Conservation (phyloP, 2,329 filamentous ascomycete genomes). For the Didymella keratinophila region DNA sequence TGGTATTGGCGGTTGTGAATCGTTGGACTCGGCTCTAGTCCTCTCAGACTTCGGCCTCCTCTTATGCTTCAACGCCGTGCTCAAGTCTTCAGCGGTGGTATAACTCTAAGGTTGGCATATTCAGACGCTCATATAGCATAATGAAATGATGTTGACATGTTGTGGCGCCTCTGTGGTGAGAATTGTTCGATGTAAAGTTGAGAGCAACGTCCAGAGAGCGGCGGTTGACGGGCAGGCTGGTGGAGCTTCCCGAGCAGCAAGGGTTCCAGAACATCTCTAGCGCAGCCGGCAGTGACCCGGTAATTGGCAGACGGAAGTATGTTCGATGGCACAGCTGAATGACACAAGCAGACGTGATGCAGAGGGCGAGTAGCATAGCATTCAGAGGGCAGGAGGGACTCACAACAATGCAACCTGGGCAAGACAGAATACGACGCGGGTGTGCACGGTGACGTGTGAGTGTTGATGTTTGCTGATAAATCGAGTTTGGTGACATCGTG, state of each 20-base stretch:
- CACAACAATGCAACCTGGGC: constrained; percentile 7
- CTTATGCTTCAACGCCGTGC: neutral
- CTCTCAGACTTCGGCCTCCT: neutral
- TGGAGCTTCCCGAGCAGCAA: constrained; percentile 14
- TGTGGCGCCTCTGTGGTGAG: neutral
- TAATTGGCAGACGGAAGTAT: constrained; percentile 2
- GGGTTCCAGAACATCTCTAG: constrained; percentile 24
- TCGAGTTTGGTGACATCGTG: constrained; percentile 29
- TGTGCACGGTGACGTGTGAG: constrained; percentile 27
- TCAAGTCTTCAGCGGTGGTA: constrained; percentile 3
- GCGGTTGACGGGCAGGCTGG: neutral
- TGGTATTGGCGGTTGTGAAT: constrained; percentile 6
- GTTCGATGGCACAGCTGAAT: neutral
- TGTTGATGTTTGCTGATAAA: constrained; percentile 41
- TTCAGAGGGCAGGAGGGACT: neutral
- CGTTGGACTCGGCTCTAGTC: neutral
- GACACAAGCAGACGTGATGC: neutral
- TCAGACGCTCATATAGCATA: constrained; percentile 8
- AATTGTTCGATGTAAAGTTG: constrained; percentile 4
- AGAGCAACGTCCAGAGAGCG: constrained; percentile 3
- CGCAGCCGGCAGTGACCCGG: constrained; percentile 9
- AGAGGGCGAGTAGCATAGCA: neutral
- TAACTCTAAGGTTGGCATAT: neutral
- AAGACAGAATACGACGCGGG: constrained; percentile 5
- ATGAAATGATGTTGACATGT: constrained; percentile 1